Evolutionary conservation across 1,139 yeast genomes (phyloP).

Genomic region (Magnusiomyces suaveolens): DNA sequence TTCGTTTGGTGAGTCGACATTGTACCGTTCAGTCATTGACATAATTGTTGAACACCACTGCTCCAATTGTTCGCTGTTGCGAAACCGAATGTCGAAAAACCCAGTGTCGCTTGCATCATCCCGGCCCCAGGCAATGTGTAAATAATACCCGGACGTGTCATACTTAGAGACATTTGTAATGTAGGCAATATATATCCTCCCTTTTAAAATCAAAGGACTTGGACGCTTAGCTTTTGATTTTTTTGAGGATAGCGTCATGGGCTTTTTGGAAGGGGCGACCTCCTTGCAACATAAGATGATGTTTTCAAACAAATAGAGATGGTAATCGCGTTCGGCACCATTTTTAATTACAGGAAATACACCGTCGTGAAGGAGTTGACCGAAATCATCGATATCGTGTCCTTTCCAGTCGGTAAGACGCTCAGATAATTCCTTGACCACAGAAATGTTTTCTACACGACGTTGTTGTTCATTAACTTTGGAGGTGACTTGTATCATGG

Average conservation of each 20-base stretch:
- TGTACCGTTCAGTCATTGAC: constrained; percentile 24
- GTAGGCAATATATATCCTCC: constrained; percentile 36
- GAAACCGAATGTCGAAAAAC: constrained; percentile 30
- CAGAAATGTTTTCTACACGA: constrained; percentile 74
- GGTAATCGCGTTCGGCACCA: constrained; percentile 79
- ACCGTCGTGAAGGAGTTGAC: constrained; percentile 74
- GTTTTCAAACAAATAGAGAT: constrained; percentile 79
- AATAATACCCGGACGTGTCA: constrained; percentile 24
- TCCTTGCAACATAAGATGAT: constrained; percentile 73
- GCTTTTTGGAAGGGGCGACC: constrained; percentile 26
- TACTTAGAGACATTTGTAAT: constrained; percentile 28
- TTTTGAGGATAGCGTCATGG: constrained; percentile 25
- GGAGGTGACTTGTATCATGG: constrained; percentile 66
- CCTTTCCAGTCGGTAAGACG: constrained; percentile 91
- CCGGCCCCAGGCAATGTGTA: constrained; percentile 32
- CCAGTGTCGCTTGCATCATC: constrained; percentile 33
- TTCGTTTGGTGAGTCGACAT: constrained; percentile 12
- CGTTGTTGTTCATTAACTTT: constrained; percentile 92
- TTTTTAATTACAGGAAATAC: constrained; percentile 62
- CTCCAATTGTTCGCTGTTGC: constrained; percentile 29
- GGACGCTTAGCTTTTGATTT: constrained; percentile 21
- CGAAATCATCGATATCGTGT: constrained; percentile 72
- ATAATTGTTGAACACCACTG: constrained; percentile 31
- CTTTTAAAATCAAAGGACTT: constrained; percentile 32
- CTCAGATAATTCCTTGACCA: constrained; percentile 56